phyloP scores from a whole-genome alignment of 495 filamentous ascomycete species.

The Aspergillus ellipticus region DNA sequence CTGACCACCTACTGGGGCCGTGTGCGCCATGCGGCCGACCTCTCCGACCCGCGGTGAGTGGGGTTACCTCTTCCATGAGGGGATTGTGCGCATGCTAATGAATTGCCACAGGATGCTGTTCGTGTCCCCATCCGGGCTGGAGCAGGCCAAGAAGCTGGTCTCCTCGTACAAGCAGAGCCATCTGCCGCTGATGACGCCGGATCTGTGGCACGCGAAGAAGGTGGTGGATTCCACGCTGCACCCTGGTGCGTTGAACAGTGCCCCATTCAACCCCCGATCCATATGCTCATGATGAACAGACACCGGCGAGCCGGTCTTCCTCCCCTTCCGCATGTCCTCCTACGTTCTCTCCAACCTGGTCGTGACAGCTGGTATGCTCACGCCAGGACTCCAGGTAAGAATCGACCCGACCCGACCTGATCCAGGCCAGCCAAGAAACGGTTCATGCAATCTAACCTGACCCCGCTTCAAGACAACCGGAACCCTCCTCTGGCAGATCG shows the following conservation, averaged over 20 bases:
- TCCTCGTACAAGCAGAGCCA: constrained; percentile 77
- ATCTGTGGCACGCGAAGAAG: constrained; percentile 95
- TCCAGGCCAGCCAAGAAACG: not conserved
- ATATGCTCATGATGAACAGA: constrained; percentile 46
- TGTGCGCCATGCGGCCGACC: constrained; percentile 81
- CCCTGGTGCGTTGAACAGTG: constrained; percentile 57
- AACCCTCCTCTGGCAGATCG: constrained; percentile 90
- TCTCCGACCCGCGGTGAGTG: constrained; percentile 89
- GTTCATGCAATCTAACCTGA: not conserved
- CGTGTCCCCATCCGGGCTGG: constrained; percentile 69
- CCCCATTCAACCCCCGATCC: too few species aligned
- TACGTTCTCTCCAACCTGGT: constrained; percentile 92
- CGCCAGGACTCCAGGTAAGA: constrained; percentile 55
- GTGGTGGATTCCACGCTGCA: constrained; percentile 93
- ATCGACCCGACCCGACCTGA: too few species aligned
- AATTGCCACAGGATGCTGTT: constrained; percentile 66
- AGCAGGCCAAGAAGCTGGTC: constrained; percentile 75
- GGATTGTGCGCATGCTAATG: not conserved
- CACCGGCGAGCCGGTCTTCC: constrained; percentile 84
- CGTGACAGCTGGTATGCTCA: constrained; percentile 97
- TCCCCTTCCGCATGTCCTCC: constrained; percentile 96
- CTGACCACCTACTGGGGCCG: constrained; percentile 92
- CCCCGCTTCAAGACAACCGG: constrained; percentile 61
- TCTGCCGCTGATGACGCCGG: constrained; percentile 73
- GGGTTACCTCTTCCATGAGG: too few species aligned